Evolutionary conservation across 257 asterid species (phyloP).

Genomic region (Paraleonurus japonicus): DNA sequence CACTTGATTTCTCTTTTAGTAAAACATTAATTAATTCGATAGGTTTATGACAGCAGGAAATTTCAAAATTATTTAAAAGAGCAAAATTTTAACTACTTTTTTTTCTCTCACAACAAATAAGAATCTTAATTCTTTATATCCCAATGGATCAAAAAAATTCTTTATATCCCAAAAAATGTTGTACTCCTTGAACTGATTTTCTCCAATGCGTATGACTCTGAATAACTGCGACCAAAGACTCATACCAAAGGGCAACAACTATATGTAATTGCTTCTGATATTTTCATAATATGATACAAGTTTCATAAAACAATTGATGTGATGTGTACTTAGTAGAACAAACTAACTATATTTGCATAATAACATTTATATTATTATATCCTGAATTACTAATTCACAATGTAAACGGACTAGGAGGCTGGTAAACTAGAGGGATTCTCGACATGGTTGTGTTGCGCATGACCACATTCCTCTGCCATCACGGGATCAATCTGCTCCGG

Average conservation of each 20-base stretch:
- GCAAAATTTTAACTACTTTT: background rate
- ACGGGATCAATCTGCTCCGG: conserved; percentile 84
- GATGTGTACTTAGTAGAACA: background rate
- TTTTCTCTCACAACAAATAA: too few relatives aligned
- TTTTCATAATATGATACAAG: background rate
- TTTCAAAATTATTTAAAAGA: background rate
- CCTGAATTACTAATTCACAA: too few relatives aligned
- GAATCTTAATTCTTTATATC: too few relatives aligned
- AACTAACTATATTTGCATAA: conserved; percentile 13
- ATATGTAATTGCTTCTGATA: background rate
- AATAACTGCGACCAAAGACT: too few relatives aligned
- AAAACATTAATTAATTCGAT: too few relatives aligned
- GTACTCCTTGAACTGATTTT: too few relatives aligned
- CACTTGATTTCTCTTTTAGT: too few relatives aligned
- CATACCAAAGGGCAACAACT: background rate
- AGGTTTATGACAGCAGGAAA: background rate
- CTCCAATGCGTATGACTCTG: too few relatives aligned
- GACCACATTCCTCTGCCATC: conserved; percentile 56
- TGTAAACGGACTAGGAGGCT: conserved; percentile 63
- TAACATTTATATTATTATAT: too few relatives aligned
- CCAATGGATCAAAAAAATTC: too few relatives aligned
- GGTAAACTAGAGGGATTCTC: conserved; percentile 51
- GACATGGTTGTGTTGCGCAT: conserved; percentile 64
- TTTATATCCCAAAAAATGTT: too few relatives aligned
- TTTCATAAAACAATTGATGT: background rate